These are phyloP conservation scores for Fusarium proliferatum DNA, from an alignment of 2,329 filamentous ascomycete species.

Conservation along the genomic window DNA sequence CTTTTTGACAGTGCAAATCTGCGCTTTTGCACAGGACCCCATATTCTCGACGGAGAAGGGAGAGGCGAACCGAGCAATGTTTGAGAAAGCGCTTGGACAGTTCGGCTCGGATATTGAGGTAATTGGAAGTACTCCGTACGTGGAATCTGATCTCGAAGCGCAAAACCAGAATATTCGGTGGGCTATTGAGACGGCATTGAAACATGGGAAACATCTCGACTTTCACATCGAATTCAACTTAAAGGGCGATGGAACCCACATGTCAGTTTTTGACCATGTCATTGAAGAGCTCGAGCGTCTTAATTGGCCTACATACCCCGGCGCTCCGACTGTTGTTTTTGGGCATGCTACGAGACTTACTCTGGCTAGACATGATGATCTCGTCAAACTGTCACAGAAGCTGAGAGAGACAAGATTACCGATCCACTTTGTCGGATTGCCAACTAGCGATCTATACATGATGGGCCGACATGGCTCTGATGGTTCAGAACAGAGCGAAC, in stretches of 20 bases:
- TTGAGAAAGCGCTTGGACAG: neutral
- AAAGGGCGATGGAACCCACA: accelerated
- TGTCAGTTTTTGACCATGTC: neutral
- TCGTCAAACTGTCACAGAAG: neutral
- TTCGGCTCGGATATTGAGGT: neutral
- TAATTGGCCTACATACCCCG: neutral
- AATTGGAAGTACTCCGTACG: neutral
- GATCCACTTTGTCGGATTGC: neutral
- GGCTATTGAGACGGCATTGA: neutral
- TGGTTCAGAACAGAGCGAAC: accelerated
- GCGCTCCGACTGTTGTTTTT: neutral
- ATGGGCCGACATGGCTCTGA: neutral
- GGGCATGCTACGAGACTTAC: constrained; percentile 16
- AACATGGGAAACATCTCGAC: neutral
- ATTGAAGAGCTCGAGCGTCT: neutral
- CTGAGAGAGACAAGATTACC: neutral
- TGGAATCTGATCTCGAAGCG: neutral
- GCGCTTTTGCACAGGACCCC: constrained; percentile 18
- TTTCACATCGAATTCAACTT: constrained; percentile 18
- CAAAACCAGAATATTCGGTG: neutral
- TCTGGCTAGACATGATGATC: neutral
- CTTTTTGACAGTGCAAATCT: constrained; percentile 2
- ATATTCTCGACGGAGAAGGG: constrained; percentile 13
- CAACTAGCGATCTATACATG: constrained; percentile 17
- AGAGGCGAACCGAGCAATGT: neutral